Base-by-base conservation (phyloP, 1,284 basidiomycete genomes). In the Earliella scabrosa region DNA sequence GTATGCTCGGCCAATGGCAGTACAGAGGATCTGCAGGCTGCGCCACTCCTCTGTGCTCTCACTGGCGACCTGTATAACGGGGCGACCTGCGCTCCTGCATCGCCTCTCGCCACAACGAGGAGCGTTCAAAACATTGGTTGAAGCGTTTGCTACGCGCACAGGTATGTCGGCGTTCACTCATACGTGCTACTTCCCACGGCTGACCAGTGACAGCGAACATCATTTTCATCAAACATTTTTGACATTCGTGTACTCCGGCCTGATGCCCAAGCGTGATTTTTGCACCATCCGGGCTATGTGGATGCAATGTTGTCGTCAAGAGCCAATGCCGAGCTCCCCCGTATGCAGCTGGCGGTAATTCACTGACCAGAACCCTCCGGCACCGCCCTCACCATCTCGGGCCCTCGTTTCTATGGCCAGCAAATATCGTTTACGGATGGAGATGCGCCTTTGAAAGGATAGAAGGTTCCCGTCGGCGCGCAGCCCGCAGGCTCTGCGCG, bases 191-290 rank as follows among this genome's bases (percentile, higher is more conserved):
- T 50, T 18, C 20, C 16, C 31, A 23, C 8, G 21, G 21, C 20
- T 41, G 13, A 27, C 29, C 18, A 29, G 9, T 7, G 49, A 44
- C 50, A 45, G 26, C n/a, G 50, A 45, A 52, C 41, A 52, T 52
- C 50, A 52, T 13, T 24, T 44, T 21, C 50, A 45, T 45, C 43
- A 39, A 45, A 21, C 32, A 34, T 27, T 36, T 26, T 21, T 38
- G 50, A 52, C 50, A 44, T 38, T 21, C 27, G 38, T 38, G 21
- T 13, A 26, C 32, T 48, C 35, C 34, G 18, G 7, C 32, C 4
- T 38, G 35, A 46, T 46, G 45, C 21, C n/a, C n/a, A 9, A 29
- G n/a, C 3, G 24, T 41, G n/a, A 18, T 20, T 45, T 45, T 31
- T 18, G 5, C 24, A 48, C 23, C 23, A 26, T 26, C 27, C 34